These are phyloP conservation scores for Penicillium crystallinum DNA, from an alignment of 495 filamentous ascomycete genomes.

Conservation along the genomic window DNA sequence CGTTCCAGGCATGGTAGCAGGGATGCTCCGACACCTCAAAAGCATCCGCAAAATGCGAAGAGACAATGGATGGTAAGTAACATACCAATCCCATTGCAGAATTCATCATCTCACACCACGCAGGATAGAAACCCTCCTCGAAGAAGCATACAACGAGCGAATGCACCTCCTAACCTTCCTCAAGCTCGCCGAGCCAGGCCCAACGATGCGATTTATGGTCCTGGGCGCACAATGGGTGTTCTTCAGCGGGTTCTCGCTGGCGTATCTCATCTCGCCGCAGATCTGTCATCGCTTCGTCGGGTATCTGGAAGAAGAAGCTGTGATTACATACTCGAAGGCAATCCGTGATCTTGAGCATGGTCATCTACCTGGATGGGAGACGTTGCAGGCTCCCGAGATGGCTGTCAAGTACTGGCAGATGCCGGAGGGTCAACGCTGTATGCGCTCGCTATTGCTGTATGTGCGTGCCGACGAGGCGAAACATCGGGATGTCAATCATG, in stretches of 20 bases:
- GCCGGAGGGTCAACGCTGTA: constrained; percentile 71
- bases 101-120: neutral
- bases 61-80: constrained; percentile 71
- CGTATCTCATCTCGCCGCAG: constrained; percentile 79
- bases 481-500: constrained; percentile 93
- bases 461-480: constrained; percentile 88
- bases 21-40: constrained; percentile 76
- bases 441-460: constrained; percentile 79
- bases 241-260: constrained; percentile 85
- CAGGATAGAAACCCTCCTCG: constrained; percentile 73
- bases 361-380: constrained; percentile 71
- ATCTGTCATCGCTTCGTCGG: constrained; percentile 93
- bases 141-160: constrained; percentile 89
- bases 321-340: constrained; percentile 82
- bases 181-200: constrained; percentile 77
- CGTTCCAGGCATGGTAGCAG: constrained; percentile 86
- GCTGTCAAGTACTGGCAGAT: constrained; percentile 85
- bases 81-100: neutral
- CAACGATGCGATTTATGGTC: constrained; percentile 79
- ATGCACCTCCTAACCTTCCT: constrained; percentile 93
- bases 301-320: constrained; percentile 91
- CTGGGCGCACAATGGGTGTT: constrained; percentile 78
- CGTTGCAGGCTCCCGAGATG: constrained; percentile 74
- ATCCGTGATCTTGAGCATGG: constrained; percentile 80
- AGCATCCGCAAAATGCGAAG: constrained; percentile 67